Evolutionary conservation across 2,329 filamentous ascomycete species (phyloP), one percentile per base, ranked within the genome.

Genomic region (Colletotrichum eleusines): DNA sequence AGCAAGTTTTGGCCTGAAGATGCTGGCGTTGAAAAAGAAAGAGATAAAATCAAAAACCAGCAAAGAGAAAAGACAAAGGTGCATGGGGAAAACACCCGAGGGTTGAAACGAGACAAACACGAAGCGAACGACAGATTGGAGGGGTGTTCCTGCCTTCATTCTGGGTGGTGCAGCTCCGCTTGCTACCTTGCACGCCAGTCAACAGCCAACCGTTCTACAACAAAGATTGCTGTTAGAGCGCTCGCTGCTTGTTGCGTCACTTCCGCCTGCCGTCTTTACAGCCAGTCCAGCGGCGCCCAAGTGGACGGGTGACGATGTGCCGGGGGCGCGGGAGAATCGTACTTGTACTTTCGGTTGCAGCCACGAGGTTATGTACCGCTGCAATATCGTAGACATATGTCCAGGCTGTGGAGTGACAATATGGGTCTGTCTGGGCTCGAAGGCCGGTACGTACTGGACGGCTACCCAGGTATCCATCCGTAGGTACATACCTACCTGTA

Each of bases 351-450:
- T 53, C 58, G 58, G 58, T 58, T 59, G 69, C 69, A 67, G 64
- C 69, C 69, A 71, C 69, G 59, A 71, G 69, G 69, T 40, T 38
- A 50, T 68, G 69, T 71, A 71, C 59, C 59, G 53, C 59, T 69
- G 58, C 69, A 63, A 64, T 71, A 63, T 46, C 9, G 14, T 11
- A n/a, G 20, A n/a, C 42, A n/a, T 64, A 50, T 67, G 26, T 68
- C 59, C 63, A 51, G 57, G 8, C 1, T 50, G 50, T 62, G 57
- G 51, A 20, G 57, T n/a, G 16, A 35, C 14, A 18, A 18, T 31
- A 42, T 57, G 63, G 68, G 11, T 58, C 63, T 16, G 31, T 26
- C 23, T 51, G 44, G 58, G 44, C 31, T 46, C 7, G 9, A 44
- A 31, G 4, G 28, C 26, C 9, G 9, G 42, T 48, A 60, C 58